Evolutionary conservation across 1,139 yeast genomes (phyloP).

Genomic region (Nakaseomyces sp.): DNA sequence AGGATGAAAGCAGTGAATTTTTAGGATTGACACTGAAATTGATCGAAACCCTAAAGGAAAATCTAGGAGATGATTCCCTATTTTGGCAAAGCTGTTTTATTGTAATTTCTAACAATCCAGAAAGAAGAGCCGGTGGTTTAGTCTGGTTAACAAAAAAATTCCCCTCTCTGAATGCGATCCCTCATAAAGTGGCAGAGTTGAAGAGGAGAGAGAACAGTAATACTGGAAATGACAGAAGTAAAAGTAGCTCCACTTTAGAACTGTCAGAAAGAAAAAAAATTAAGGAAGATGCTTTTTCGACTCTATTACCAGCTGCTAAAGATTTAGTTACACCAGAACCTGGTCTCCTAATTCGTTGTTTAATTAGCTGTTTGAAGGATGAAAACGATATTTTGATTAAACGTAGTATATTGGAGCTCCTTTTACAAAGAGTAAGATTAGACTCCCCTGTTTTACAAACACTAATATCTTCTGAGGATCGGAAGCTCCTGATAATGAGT

Average conservation of each 20-base stretch:
- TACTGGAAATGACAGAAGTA: conserved; percentile 8
- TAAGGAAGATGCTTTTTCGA: conserved; percentile 17
- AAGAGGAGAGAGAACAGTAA: conserved; percentile 8
- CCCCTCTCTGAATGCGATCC: conserved; percentile 43
- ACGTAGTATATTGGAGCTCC: conserved; percentile 79
- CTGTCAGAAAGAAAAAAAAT: conserved; percentile 13
- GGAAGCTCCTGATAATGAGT: conserved; percentile 48
- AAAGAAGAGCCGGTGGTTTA: conserved; percentile 73
- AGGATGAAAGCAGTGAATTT: conserved; percentile 83
- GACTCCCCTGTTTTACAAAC: conserved; percentile 48
- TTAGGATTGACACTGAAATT: conserved; percentile 53
- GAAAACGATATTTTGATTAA: conserved; percentile 64
- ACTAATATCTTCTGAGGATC: conserved; percentile 44
- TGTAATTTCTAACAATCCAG: conserved; percentile 68
- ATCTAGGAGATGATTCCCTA: conserved; percentile 56
- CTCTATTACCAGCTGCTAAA: conserved; percentile 47
- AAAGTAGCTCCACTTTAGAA: conserved; percentile 8
- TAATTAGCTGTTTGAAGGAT: conserved; percentile 55
- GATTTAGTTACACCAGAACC: conserved; percentile 67
- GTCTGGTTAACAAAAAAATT: conserved; percentile 62
- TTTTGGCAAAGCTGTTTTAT: conserved; percentile 83
- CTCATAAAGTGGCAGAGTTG: conserved; percentile 24
- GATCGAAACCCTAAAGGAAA: conserved; percentile 51
- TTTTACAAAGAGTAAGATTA: conserved; percentile 59
- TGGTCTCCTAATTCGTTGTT: conserved; percentile 66